phyloP scores from a whole-genome alignment of 495 filamentous ascomycete genomes.

The Penicillium salamii region DNA sequence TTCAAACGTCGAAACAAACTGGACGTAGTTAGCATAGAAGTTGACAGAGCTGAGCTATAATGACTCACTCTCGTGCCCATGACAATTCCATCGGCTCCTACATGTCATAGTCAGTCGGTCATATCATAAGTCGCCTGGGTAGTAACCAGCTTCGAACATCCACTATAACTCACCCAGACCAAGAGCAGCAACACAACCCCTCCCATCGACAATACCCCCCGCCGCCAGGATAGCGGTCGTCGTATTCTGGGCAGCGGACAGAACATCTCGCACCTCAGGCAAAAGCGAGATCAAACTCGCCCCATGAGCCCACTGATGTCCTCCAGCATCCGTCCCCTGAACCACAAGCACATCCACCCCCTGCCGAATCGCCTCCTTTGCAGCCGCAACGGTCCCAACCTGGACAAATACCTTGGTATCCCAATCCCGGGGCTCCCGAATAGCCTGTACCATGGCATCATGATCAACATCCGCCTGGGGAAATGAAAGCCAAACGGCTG shows the following conservation, averaged over 20 bases:
- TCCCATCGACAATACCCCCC: constrained; percentile 62
- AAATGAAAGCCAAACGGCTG: constrained; percentile 68
- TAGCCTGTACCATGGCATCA: constrained; percentile 45
- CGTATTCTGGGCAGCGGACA: constrained; percentile 25
- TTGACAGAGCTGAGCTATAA: background rate
- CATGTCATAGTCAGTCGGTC: background rate
- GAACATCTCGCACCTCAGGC: constrained; percentile 60
- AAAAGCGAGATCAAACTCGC: constrained; percentile 55
- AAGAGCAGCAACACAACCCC: constrained; percentile 57
- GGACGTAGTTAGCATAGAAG: background rate
- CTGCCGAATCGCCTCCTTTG: constrained; percentile 63
- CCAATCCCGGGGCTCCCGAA: constrained; percentile 45
- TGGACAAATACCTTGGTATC: constrained; percentile 61
- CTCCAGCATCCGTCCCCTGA: constrained; percentile 66
- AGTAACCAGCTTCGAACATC: no score
- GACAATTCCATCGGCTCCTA: constrained; percentile 54
- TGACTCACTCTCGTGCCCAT: constrained; percentile 57
- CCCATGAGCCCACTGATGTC: constrained; percentile 64
- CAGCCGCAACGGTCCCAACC: constrained; percentile 64
- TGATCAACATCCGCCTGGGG: constrained; percentile 35
- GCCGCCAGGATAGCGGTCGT: constrained; percentile 59
- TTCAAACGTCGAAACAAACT: constrained; percentile 26
- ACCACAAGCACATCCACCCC: constrained; percentile 71
- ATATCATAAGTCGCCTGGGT: no score
- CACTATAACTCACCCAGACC: constrained; percentile 54